Percentiles rank a stretch among this genome's conserved stretches.
phyloP scores from a whole-genome alignment of 1,139 yeast species.

The Ashbya aceris region DNA sequence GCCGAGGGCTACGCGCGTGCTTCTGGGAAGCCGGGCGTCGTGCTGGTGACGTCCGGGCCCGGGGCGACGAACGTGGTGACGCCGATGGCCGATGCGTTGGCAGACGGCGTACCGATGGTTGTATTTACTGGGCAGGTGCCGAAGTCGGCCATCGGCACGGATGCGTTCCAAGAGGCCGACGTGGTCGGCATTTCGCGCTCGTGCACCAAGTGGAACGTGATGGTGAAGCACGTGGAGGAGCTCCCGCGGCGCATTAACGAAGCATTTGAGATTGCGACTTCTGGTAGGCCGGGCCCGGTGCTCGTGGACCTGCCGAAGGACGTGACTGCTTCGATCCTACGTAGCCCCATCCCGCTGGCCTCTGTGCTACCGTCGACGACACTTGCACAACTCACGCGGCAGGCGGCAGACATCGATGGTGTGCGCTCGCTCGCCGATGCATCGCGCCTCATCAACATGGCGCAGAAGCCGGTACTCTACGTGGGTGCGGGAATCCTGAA shows the following conservation, averaged over 20 bases:
- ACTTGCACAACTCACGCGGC: slow-evolving; percentile 58
- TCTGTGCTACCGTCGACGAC: slow-evolving; percentile 80
- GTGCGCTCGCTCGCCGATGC: slow-evolving; percentile 66
- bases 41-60: slow-evolving; percentile 94
- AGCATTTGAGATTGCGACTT: slow-evolving; percentile 92
- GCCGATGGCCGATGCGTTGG: slow-evolving; percentile 94
- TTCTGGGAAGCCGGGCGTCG: slow-evolving; percentile 95
- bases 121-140: slow-evolving; percentile 99
- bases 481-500: slow-evolving; percentile 89
- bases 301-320: slow-evolving; percentile 96
- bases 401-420: slow-evolving; percentile 69
- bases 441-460: slow-evolving; percentile 66
- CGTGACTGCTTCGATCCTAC: slow-evolving; percentile 85
- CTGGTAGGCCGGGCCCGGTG: slow-evolving; percentile 98
- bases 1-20: slow-evolving; percentile 99
- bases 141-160: slow-evolving; percentile 92
- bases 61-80: slow-evolving; percentile 98
- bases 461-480: slow-evolving; percentile 81
- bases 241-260: slow-evolving; percentile 92
- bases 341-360: slow-evolving; percentile 79
- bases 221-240: slow-evolving; percentile 93
- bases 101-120: slow-evolving; percentile 95
- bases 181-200: slow-evolving; percentile 93
- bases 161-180: slow-evolving; percentile 98
- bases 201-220: slow-evolving; percentile 98